Conservation (phyloP, 495 filamentous ascomycete species). For the Parathielavia hyrcaniae region DNA sequence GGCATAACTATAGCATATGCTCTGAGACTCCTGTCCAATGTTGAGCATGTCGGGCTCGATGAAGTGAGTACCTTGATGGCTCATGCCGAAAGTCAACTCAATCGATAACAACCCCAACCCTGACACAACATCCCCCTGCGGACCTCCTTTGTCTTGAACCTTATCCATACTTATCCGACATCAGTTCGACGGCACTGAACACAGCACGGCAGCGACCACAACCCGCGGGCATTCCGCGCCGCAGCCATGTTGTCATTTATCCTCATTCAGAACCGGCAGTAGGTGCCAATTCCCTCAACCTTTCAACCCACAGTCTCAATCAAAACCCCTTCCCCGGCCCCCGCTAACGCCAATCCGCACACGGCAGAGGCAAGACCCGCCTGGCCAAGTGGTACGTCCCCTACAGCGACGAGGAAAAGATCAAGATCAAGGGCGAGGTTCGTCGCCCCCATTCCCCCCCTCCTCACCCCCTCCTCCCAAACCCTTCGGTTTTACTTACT, state of each 20-base stretch:
- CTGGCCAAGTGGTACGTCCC: constrained; percentile 98
- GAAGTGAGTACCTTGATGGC: no score
- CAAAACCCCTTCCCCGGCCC: no score
- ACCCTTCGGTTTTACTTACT: neutral
- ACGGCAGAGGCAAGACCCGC: constrained; percentile 85
- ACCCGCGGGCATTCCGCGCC: constrained; percentile 11
- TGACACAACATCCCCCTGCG: neutral
- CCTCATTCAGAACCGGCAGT: constrained; percentile 96
- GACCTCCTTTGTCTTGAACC: neutral
- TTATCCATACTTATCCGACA: neutral
- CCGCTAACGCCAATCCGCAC: neutral
- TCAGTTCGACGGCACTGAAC: constrained; percentile 4
- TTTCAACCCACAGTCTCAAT: neutral
- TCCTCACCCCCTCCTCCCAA: neutral
- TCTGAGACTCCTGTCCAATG: no score
- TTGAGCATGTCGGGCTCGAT: no score
- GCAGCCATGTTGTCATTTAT: constrained; percentile 76
- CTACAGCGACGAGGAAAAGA: constrained; percentile 94
- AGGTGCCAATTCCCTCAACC: constrained; percentile 15
- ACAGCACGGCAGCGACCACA: constrained; percentile 11
- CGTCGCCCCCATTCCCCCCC: constrained; percentile 14
- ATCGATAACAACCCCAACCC: neutral
- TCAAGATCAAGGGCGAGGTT: constrained; percentile 88
- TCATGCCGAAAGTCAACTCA: no score
- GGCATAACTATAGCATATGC: no score